Evolutionary conservation across 805 yeast species (phyloP), one percentile per base, ranked within the genome.

Genomic region (Lachancea sp.): DNA sequence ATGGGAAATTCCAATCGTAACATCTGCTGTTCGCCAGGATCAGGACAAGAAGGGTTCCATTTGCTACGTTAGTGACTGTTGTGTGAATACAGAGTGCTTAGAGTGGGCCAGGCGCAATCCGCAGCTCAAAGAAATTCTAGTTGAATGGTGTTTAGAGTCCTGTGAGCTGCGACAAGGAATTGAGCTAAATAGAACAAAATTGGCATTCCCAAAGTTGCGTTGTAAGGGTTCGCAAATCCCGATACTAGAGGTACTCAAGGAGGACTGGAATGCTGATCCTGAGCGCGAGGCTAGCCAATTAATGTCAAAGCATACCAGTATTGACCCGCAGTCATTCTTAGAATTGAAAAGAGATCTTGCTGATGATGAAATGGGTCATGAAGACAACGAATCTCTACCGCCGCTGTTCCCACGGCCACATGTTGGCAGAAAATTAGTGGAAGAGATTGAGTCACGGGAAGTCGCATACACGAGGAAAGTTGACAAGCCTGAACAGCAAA

Each of bases 1-100:
- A 52, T 88, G 96, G 95, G 88, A 83, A 44, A 80, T 87, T 2
- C 96, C 96, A 1, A 76, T 89, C 2, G 72, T 83, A 1, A 77
- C 85, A 0, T 78, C 90, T 0, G 68, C 71, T 0, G 74, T 72
- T 35, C 55, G 79, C 9, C 50, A 51, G 6, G 81, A 73, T 33
- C 56, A 45, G 11, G 96, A 89, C 58, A 88, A 88, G 54, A 77
- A 77, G 51, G 94, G 94, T 1, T 60, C 64, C 2, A 58, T 65
- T 12, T 76, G 88, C 31, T 63, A 72, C 31, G 88, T 85, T 1
- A 77, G 77, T 51, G 96, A 88, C 58, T 88, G 96, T 60, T 78
- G 89, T 35, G 73, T 87, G 43, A 78, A 85, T 55, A 69, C 75
- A 7, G 63, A 63, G 25, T 77, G 88, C 36, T 70, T 80, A 64